phyloP scores from a whole-genome alignment of 257 asterid genomes.

The Nicotiana undulata region DNA sequence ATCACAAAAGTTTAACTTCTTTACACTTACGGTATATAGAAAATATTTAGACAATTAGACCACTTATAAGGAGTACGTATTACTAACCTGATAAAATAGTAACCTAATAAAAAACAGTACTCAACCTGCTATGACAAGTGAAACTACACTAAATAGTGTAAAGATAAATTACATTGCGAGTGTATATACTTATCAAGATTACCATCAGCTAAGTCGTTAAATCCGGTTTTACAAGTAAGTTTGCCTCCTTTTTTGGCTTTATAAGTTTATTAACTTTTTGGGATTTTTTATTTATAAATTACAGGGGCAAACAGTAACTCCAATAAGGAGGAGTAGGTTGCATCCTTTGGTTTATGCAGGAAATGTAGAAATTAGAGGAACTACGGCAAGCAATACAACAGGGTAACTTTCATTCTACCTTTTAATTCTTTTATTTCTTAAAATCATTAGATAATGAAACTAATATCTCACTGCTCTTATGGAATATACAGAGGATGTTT shows the following conservation, averaged over 20 bases:
- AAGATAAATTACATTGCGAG: neutral
- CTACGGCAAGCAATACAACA: conserved; percentile 14
- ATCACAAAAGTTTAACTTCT: neutral
- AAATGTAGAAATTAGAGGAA: conserved; percentile 34
- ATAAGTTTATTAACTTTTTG: neutral
- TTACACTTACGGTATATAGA: neutral
- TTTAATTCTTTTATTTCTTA: neutral
- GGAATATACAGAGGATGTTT: conserved; percentile 20
- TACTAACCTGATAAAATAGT: neutral
- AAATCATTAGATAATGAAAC: neutral
- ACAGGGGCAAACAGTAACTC: conserved; percentile 44
- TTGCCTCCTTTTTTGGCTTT: neutral
- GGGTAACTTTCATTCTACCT: conserved; percentile 15
- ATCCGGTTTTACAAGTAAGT: neutral
- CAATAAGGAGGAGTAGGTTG: conserved; percentile 7
- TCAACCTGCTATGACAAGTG: neutral
- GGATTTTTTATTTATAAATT: neutral
- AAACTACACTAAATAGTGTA: neutral
- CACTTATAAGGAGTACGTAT: neutral
- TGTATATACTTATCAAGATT: neutral
- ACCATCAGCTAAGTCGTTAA: neutral
- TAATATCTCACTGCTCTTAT: neutral
- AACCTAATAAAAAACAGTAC: neutral
- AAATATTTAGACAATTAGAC: neutral
- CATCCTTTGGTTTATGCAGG: conserved; percentile 36